A percentile compares a stretch with the other conserved stretches of the same genome.
phyloP scores from a whole-genome alignment of 345 rosid species.

The Brassica carinata region DNA sequence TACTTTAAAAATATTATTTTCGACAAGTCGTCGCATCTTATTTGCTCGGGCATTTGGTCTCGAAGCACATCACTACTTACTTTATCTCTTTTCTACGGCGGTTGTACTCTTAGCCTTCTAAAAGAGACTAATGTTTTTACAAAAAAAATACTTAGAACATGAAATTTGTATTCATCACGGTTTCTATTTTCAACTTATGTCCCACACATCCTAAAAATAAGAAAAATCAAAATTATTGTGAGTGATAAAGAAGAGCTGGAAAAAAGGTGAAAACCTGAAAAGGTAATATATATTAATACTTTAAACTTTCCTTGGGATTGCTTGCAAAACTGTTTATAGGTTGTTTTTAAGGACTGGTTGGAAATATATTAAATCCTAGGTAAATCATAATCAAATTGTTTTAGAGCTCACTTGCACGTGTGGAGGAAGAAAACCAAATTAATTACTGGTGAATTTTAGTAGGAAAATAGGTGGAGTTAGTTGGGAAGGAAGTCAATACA shows the following conservation, averaged over 20 bases:
- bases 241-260: not conserved
- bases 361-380: slow-evolving; percentile 28
- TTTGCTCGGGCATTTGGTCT: slow-evolving; percentile 32
- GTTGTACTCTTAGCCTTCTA: not conserved
- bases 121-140: not conserved
- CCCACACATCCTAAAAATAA: not conserved
- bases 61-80: slow-evolving; percentile 25
- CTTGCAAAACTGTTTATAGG: slow-evolving; percentile 27
- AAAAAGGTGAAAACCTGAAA: slow-evolving; percentile 13
- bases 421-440: slow-evolving; percentile 19
- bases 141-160: not conserved
- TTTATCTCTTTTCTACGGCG: slow-evolving; percentile 10
- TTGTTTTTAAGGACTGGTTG: slow-evolving; percentile 24
- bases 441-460: slow-evolving; percentile 40
- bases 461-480: slow-evolving; percentile 37
- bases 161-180: not conserved
- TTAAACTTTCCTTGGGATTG: slow-evolving; percentile 20
- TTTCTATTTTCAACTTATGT: not conserved
- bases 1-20: slow-evolving; percentile 3
- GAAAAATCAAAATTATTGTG: not conserved
- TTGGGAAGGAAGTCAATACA: slow-evolving; percentile 28
- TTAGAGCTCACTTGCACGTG: slow-evolving; percentile 38
- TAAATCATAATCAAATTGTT: slow-evolving; percentile 22
- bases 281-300: not conserved
- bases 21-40: slow-evolving; percentile 27